Evolutionary conservation across 495 filamentous ascomycete genomes (phyloP).

Genomic region (Trichocladium uniseriatum): DNA sequence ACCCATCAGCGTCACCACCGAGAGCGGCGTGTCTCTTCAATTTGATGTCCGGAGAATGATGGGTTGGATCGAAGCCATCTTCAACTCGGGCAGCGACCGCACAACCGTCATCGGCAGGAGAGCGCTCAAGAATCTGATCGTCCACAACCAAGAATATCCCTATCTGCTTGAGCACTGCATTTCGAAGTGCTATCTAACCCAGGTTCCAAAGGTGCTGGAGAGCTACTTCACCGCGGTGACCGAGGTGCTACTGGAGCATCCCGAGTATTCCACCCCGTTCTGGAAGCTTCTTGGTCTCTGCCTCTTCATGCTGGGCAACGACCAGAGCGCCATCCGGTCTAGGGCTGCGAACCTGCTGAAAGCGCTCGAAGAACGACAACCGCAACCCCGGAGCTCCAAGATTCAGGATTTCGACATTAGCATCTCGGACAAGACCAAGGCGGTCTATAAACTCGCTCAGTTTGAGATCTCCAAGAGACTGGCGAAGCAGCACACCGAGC

Average conservation of each 20-base stretch:
- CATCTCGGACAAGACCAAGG: slow-evolving; percentile 95
- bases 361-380: slow-evolving; percentile 72
- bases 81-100: slow-evolving; percentile 78
- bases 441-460: slow-evolving; percentile 93
- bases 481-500: slow-evolving; percentile 76
- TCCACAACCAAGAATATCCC: slow-evolving; percentile 78
- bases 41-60: slow-evolving; percentile 92
- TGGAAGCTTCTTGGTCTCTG: slow-evolving; percentile 84
- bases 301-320: slow-evolving; percentile 82
- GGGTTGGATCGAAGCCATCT: slow-evolving; percentile 89
- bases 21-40: slow-evolving; percentile 69
- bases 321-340: slow-evolving; percentile 76
- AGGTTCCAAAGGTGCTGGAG: slow-evolving; percentile 71
- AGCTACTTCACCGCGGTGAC: slow-evolving; percentile 94
- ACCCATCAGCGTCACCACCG: slow-evolving; percentile 77
- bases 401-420: slow-evolving; percentile 97
- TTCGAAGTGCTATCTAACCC: slow-evolving; percentile 72
- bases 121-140: slow-evolving; percentile 81
- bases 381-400: slow-evolving; percentile 62
- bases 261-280: slow-evolving; percentile 71
- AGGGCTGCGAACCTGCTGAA: slow-evolving; percentile 81
- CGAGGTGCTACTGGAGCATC: slow-evolving; percentile 70
- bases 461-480: slow-evolving; percentile 90
- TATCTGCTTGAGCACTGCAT: slow-evolving; percentile 81
- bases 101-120: slow-evolving; percentile 85